Evolutionary conservation across 2,329 filamentous ascomycete species (phyloP).

Genomic region (Fusarium austroafricanum): DNA sequence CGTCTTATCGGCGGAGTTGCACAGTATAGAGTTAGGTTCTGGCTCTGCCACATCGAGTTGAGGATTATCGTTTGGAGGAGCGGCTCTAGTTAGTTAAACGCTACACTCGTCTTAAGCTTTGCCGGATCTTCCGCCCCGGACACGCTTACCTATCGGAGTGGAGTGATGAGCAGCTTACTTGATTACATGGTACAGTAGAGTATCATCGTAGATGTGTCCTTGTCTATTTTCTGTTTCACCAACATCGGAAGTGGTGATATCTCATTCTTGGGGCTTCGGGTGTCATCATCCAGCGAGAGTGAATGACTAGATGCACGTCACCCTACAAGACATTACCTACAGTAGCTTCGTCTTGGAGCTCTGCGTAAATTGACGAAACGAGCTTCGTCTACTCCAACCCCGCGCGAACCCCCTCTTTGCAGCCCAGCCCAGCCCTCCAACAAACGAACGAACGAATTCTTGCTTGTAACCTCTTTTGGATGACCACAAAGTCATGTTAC

Average conservation of each 20-base stretch:
- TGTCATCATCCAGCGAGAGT: constrained; percentile 25
- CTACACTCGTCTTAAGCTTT: constrained; percentile 29
- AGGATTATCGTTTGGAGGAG: neutral
- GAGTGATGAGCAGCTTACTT: constrained; percentile 24
- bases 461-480: constrained; percentile 10
- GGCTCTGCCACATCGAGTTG: too few species aligned
- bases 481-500: constrained; percentile 7
- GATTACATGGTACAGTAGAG: constrained; percentile 5
- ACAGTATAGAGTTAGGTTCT: neutral
- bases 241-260: neutral
- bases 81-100: neutral
- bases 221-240: constrained; percentile 5
- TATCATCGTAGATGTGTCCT: constrained; percentile 1
- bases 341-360: neutral
- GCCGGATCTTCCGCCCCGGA: constrained; percentile 44
- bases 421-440: neutral
- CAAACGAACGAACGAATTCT: neutral
- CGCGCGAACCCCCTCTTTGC: constrained; percentile 18
- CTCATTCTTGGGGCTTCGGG: constrained; percentile 2
- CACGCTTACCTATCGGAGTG: constrained; percentile 17
- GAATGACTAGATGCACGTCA: constrained; percentile 22
- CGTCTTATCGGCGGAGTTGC: constrained; percentile 7
- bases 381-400: constrained; percentile 17
- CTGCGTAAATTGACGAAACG: neutral
- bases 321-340: constrained; percentile 12